Base-by-base conservation (phyloP, 441 rosid genomes). In the Metrosideros polymorpha region DNA sequence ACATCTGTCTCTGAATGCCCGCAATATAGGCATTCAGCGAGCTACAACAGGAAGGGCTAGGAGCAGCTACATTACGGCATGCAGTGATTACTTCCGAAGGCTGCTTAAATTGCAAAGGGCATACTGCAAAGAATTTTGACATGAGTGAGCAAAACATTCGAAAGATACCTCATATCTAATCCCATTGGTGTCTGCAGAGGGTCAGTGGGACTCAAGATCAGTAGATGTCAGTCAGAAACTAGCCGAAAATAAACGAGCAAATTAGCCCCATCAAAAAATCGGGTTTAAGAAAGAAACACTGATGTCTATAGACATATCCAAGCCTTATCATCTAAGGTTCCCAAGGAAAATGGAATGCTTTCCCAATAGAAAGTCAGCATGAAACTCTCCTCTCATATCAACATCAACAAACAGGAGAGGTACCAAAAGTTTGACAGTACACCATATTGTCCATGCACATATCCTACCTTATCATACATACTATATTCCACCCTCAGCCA, bases 1-100 rank as follows among this genome's bases (percentile, higher is more conserved):
- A 88, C 99, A 97, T 97, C 89, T 97, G 99, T 89, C 92, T 96
- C 83, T 95, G 99, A 90, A 97, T 86, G 86, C 98, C 93, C 15
- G 94, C 91, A 84, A 97, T 96, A 89, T 97, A 97, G 24, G 94
- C 84, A 87, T 94, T 96, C 85, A 97, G 89, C 55, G 99, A 94
- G 93, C 98, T 95, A 91, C 99, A 97, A 86, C 99, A 97, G 39
- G 96, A 93, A 85, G 99, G 98, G 91, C 93, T 93, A 3, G 99
- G 97, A 90, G 98, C 96, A 90, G 96, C 98, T 86, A 94, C 92
- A 85, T 95, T 97, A 57, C 91, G 96, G 85, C 99, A 97, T 84
- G 95, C 96, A 87, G 94, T 92, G 53, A 96, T 95, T 85, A 96
- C 99, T 87, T 95, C 96, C 0, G 91, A 86, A 82, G 99, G 98